Evolutionary conservation across 306 rosid genomes (phyloP).

Genomic region (Elaeagnus macrophylla): DNA sequence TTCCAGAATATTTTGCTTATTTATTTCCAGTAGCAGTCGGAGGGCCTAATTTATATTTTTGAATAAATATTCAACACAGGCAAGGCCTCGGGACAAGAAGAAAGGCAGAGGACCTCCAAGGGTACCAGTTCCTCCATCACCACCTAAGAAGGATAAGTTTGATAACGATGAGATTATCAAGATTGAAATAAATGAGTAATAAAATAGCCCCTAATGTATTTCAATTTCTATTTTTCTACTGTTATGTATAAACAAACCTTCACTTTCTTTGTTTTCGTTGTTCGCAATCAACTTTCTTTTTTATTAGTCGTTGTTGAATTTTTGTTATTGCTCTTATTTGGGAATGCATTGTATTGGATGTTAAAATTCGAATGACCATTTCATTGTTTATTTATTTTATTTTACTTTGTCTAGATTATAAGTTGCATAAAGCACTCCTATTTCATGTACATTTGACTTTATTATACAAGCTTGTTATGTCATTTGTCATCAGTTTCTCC

Average conservation of each 20-base stretch:
- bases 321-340: too few relatives aligned
- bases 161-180: slow-evolving; percentile 49
- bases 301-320: too few relatives aligned
- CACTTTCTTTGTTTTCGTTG: slow-evolving; percentile 3
- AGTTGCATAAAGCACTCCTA: too few relatives aligned
- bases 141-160: slow-evolving; percentile 50
- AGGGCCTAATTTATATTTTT: not conserved
- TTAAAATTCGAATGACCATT: too few relatives aligned
- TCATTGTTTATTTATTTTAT: too few relatives aligned
- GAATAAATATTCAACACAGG: slow-evolving; percentile 24
- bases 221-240: slow-evolving; percentile 6
- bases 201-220: slow-evolving; percentile 8
- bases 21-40: not conserved
- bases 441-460: too few relatives aligned
- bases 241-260: slow-evolving; percentile 19
- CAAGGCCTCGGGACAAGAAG: slow-evolving; percentile 68
- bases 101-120: slow-evolving; percentile 81
- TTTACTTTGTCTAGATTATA: too few relatives aligned
- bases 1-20: not conserved
- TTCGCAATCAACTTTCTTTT: not conserved
- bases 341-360: too few relatives aligned
- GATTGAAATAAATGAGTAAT: slow-evolving; percentile 60
- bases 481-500: too few relatives aligned
- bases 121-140: slow-evolving; percentile 39
- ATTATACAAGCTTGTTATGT: too few relatives aligned